A percentile compares a stretch with the other conserved stretches of the same genome.
phyloP scores from a whole-genome alignment of 2,329 filamentous ascomycete species.

The Alternaria consortialis region DNA sequence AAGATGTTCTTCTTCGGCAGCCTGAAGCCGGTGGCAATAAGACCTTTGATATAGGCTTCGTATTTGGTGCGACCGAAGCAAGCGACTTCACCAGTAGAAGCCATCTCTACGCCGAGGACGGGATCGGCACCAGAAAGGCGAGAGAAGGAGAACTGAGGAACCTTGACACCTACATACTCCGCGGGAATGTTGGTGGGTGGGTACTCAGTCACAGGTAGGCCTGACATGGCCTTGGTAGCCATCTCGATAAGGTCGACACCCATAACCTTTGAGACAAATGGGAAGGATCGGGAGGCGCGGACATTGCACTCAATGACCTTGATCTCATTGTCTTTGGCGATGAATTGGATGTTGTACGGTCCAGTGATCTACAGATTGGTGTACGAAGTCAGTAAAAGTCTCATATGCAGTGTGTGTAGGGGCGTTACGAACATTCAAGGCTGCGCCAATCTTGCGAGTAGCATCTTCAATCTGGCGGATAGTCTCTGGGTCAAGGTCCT shows the following conservation, averaged over 20 bases:
- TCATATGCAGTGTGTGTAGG: neutral
- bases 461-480: neutral
- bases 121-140: conserved; percentile 95
- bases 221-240: conserved; percentile 97
- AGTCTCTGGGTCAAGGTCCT: conserved; percentile 83
- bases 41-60: conserved; percentile 95
- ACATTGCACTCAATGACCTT: conserved; percentile 99
- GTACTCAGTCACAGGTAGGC: conserved; percentile 81
- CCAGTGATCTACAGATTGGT: conserved; percentile 90
- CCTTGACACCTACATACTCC: conserved; percentile 94
- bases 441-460: neutral
- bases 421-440: no score
- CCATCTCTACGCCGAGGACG: conserved; percentile 98
- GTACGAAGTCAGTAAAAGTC: conserved; percentile 56
- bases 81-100: conserved; percentile 96
- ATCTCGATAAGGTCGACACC: conserved; percentile 97
- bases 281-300: conserved; percentile 93
- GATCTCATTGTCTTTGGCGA: conserved; percentile 99
- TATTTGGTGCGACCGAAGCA: conserved; percentile 96
- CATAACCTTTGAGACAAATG: conserved; percentile 99
- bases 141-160: conserved; percentile 99
- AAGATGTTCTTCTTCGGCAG: conserved; percentile 95
- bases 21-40: conserved; percentile 95
- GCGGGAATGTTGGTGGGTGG: conserved; percentile 77
- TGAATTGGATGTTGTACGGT: conserved; percentile 99